These are phyloP conservation scores for Nitzschia palea DNA, from an alignment of 108 stramenopile species.

Conservation along the genomic window DNA sequence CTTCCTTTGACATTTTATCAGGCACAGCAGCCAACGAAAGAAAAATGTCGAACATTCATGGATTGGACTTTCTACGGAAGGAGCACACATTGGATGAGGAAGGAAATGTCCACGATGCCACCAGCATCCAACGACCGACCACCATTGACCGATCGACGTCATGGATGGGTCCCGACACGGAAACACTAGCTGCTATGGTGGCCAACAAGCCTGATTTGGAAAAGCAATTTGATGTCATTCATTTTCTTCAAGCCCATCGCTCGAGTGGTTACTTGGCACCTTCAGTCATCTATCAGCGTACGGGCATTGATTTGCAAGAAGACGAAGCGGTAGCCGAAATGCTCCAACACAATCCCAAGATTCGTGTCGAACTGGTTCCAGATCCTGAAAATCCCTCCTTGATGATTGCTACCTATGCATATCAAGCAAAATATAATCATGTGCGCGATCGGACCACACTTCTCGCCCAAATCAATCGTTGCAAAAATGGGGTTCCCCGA, in stretches of 20 bases:
- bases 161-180: constrained; percentile 17
- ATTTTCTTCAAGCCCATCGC: constrained; percentile 76
- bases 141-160: constrained; percentile 2
- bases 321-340: constrained; percentile 56
- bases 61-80: constrained; percentile 71
- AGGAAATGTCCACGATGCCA: not conserved
- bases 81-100: constrained; percentile 52
- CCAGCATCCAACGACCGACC: not conserved
- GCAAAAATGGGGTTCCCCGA: constrained; percentile 63
- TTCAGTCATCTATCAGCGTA: constrained; percentile 62
- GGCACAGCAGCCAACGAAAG: too few species aligned
- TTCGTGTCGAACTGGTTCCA: constrained; percentile 72
- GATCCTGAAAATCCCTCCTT: constrained; percentile 85
- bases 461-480: constrained; percentile 81
- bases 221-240: constrained; percentile 79
- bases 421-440: constrained; percentile 72
- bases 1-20: too few species aligned
- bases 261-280: constrained; percentile 73
- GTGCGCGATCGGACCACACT: constrained; percentile 61
- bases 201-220: constrained; percentile 75
- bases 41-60: constrained; percentile 59
- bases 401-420: constrained; percentile 65
- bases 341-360: constrained; percentile 69
- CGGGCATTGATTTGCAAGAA: constrained; percentile 73
- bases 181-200: constrained; percentile 31